Base-by-base conservation (phyloP, 1,284 basidiomycete genomes). In the Gymnopus androsaceus region DNA sequence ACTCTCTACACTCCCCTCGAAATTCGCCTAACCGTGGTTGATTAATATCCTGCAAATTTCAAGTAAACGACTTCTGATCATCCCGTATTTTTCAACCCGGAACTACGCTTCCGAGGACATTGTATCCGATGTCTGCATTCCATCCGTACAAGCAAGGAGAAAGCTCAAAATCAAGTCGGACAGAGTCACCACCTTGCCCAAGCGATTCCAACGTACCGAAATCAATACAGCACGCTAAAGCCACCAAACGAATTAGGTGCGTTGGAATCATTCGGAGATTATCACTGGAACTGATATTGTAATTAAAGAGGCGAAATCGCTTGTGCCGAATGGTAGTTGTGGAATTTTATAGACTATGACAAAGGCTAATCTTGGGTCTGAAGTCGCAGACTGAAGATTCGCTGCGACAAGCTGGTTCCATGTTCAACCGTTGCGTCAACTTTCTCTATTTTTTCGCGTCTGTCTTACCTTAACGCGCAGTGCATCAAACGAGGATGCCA, bases 401-500 rank as follows among this genome's bases (percentile, higher is more conserved):
- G 70, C 36, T 75, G 73, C 54, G 72, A 73, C 59, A 68, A 65
- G 53, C 68, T 59, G 28, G 54, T 61, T 4, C 59, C 75, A 17
- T 78, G 76, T 57, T 72, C 74, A 14, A 75, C 76, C 17, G n/a
- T n/a, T n/a, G n/a, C n/a, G n/a, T n/a, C n/a, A n/a, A n/a, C n/a
- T n/a, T n/a, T n/a, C n/a, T n/a, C n/a, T n/a, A n/a, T n/a, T n/a
- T n/a, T n/a, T n/a, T n/a, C n/a, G n/a, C n/a, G n/a, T n/a, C n/a
- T n/a, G n/a, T n/a, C n/a, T n/a, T n/a, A n/a, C n/a, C n/a, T n/a
- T n/a, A n/a, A n/a, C n/a, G n/a, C n/a, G n/a, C n/a, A n/a, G n/a
- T 78, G 76, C 55, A 67, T 78, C 9, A 79, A 76, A 60, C 71
- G 78, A 59, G 78, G 78, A n/a, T 80, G 78, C 58, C 67, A 64